Conservation (phyloP, 2,329 filamentous ascomycete species). For the Verticillium longisporum region DNA sequence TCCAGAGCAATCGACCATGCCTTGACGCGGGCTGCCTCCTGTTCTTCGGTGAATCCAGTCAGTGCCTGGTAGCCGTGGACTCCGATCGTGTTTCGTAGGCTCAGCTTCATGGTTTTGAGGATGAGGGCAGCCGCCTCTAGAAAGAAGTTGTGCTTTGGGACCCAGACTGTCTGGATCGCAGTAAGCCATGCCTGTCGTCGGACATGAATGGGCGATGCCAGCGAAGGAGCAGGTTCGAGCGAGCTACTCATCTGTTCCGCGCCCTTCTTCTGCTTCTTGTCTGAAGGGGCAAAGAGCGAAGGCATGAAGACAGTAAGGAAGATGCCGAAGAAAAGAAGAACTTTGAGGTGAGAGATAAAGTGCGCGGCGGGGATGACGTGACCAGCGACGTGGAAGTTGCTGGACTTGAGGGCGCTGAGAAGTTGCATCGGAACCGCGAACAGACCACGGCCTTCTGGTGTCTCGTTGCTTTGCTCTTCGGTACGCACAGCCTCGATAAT, state of each 20-base stretch:
- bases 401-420: conserved; percentile 39
- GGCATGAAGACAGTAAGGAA: conserved; percentile 50
- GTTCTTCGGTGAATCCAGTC: conserved; percentile 74
- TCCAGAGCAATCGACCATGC: conserved; percentile 92
- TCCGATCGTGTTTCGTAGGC: conserved; percentile 70
- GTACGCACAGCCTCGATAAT: conserved; percentile 73
- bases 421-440: conserved; percentile 57
- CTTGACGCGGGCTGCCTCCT: conserved; percentile 80
- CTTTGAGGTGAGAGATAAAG: conserved; percentile 44
- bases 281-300: conserved; percentile 35
- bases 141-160: conserved; percentile 79
- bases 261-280: conserved; percentile 45
- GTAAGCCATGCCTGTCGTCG: conserved; percentile 88
- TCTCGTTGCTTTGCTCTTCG: conserved; percentile 57
- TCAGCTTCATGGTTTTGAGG: conserved; percentile 76
- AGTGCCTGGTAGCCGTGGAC: conserved; percentile 69
- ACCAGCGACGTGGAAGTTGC: conserved; percentile 48
- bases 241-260: conserved; percentile 26
- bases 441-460: conserved; percentile 59
- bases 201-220: conserved; percentile 77
- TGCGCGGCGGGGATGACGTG: conserved; percentile 39
- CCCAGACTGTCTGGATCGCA: conserved; percentile 85
- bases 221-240: conserved; percentile 55
- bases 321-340: conserved; percentile 44
- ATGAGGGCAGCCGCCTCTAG: conserved; percentile 76